Evolutionary conservation across 768 basidiomycete genomes (phyloP), one percentile per base, ranked within the genome.

Genomic region (Crassisporium funariophilum): DNA sequence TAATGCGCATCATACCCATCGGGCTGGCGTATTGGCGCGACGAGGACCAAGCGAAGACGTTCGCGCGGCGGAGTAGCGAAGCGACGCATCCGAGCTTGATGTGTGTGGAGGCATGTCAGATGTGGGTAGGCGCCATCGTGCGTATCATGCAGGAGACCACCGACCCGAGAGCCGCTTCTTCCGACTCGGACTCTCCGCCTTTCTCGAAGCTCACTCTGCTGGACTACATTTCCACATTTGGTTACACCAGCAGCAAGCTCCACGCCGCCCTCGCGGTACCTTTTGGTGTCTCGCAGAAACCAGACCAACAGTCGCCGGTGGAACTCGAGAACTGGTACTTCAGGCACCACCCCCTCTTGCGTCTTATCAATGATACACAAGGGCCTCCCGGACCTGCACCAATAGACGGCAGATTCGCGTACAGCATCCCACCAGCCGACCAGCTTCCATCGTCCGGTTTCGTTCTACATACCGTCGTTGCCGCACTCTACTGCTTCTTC

Each of bases 1-100:
- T 78, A 29, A 72, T 76, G 71, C 70, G 77, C n/a, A 58, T 77
- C 27, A 46, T 75, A 4, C 74, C 76, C 5, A 56, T 77, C 2
- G 72, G 68, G 1, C 60, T 78, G 17, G 65, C 69, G 17, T 76
- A 74, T 49, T 74, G 70, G 70, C 57, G 63, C 21, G 62, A 71
- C 43, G 64, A 66, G 11, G 47, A 44, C 5, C 49, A 57, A 23
- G 70, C 70, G 6, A 59, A 51, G 38, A 46, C 46, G 12, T 70
- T 64, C 36, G 73, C 68, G 2, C 55, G 66, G 35, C 62, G 69
- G 41, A 75, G 72, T 54, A 76, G 74, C 53, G 55, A 55, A 35
- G 66, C 69, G 3, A 76, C 75, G 4, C 75, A 78, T 53, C 72
- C 74, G 7, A 72, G 65, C 42, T 13, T 35, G n/a, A 48, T 76